Percentiles rank a stretch among this genome's conserved stretches.
These are phyloP conservation scores for Lenwebbia sp. DNA, from an alignment of 345 rosid genomes.

Conservation along the genomic window DNA sequence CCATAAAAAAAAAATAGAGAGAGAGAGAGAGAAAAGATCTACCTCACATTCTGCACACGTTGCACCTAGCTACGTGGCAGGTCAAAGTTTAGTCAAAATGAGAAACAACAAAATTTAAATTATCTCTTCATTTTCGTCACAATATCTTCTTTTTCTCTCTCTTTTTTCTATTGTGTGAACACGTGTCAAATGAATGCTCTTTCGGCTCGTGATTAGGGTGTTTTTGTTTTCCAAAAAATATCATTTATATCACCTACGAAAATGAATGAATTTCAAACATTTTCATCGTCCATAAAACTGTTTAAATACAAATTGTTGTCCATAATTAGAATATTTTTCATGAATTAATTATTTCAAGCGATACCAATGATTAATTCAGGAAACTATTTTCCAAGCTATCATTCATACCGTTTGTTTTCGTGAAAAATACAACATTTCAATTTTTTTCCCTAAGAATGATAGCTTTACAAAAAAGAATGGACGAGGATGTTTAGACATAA, in stretches of 20 bases:
- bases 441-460: no score
- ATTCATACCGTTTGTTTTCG: no score
- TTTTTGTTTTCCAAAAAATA: fast-evolving
- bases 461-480: no score
- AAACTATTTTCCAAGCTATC: no score
- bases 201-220: background rate
- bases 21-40: background rate
- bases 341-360: no score
- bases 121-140: background rate
- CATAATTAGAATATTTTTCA: no score
- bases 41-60: background rate
- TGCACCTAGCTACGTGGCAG: background rate
- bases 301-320: no score
- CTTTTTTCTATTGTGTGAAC: background rate
- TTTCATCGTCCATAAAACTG: fast-evolving
- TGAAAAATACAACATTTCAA: no score
- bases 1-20: background rate
- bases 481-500: no score
- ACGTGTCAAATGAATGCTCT: background rate
- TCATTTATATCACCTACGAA: background rate
- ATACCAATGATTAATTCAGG: no score
- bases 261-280: no score
- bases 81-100: background rate
- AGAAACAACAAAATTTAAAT: background rate
- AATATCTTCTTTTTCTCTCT: background rate